Evolutionary conservation across 768 basidiomycete species (phyloP).

Genomic region (Pisolithus marmoratus): DNA sequence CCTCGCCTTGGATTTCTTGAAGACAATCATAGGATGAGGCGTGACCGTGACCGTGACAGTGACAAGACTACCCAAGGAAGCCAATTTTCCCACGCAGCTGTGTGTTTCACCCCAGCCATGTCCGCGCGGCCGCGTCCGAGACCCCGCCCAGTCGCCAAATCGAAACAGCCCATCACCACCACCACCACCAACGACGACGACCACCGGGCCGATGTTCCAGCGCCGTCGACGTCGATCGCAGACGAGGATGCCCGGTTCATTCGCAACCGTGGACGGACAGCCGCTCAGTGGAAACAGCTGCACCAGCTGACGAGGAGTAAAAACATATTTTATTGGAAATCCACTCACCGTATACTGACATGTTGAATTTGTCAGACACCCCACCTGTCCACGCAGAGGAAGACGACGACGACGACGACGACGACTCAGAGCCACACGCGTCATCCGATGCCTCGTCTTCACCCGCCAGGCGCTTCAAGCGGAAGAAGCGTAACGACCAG

Average conservation of each 20-base stretch:
- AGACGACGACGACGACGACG: constrained; percentile 22
- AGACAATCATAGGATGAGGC: constrained; percentile 27
- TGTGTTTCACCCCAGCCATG: constrained; percentile 14
- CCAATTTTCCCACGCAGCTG: constrained; percentile 25
- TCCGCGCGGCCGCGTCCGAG: constrained; percentile 43
- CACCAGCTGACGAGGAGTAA: constrained; percentile 53
- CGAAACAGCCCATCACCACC: constrained; percentile 8
- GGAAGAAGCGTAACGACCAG: constrained; percentile 30
- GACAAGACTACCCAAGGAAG: constrained; percentile 6
- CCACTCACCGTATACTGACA: too few species aligned
- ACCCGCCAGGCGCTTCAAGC: constrained; percentile 32
- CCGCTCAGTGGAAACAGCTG: constrained; percentile 54
- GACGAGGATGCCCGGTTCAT: constrained; percentile 71
- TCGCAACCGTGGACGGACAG: constrained; percentile 54
- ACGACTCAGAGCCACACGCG: constrained; percentile 20
- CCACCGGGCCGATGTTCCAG: not conserved
- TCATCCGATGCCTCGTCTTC: constrained; percentile 19
- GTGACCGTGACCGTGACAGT: constrained; percentile 22
- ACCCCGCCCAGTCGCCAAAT: constrained; percentile 41
- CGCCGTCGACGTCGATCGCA: constrained; percentile 16
- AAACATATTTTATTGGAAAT: not conserved
- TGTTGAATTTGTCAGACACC: constrained; percentile 13
- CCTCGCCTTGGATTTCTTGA: constrained; percentile 40
- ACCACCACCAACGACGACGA: constrained; percentile 6
- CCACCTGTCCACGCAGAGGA: constrained; percentile 13